Evolutionary conservation across 345 rosid genomes (phyloP).

Genomic region (Psidium guajava): DNA sequence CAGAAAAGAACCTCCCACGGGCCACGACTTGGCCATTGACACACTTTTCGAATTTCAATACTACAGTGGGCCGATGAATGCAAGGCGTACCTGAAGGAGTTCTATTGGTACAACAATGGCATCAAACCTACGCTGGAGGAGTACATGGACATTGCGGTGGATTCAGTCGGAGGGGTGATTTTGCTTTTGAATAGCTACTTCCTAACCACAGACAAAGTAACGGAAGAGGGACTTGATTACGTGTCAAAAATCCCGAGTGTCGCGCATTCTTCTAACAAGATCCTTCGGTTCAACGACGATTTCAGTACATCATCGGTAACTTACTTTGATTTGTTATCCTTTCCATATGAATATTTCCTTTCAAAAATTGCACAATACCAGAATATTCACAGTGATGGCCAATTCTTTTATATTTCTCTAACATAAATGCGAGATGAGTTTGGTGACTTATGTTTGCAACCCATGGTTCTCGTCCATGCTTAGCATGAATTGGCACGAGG

Average conservation of each 20-base stretch:
- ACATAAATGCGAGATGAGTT: not conserved
- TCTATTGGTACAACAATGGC: constrained; percentile 3
- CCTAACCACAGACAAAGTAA: not conserved
- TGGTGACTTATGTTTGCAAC: not conserved
- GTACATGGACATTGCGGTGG: not conserved
- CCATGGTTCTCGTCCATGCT: not conserved
- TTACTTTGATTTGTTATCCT: not conserved
- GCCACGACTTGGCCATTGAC: not conserved
- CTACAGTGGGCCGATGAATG: constrained; percentile 2
- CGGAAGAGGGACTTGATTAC: not conserved
- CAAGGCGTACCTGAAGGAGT: constrained; percentile 2
- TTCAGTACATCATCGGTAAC: constrained; percentile 7
- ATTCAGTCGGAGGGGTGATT: not conserved
- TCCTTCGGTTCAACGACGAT: constrained; percentile 6
- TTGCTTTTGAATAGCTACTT: not conserved
- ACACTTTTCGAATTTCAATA: not conserved
- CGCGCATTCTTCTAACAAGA: not conserved
- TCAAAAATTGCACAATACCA: too few relatives aligned
- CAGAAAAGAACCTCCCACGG: not conserved
- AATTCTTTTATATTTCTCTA: not conserved
- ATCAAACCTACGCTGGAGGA: not conserved
- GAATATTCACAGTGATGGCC: too few relatives aligned
- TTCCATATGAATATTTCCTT: too few relatives aligned
- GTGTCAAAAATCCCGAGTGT: not conserved
- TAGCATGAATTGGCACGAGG: constrained; percentile 3